Base-by-base conservation (phyloP, 116 monocot species). In the Iris pallida region DNA sequence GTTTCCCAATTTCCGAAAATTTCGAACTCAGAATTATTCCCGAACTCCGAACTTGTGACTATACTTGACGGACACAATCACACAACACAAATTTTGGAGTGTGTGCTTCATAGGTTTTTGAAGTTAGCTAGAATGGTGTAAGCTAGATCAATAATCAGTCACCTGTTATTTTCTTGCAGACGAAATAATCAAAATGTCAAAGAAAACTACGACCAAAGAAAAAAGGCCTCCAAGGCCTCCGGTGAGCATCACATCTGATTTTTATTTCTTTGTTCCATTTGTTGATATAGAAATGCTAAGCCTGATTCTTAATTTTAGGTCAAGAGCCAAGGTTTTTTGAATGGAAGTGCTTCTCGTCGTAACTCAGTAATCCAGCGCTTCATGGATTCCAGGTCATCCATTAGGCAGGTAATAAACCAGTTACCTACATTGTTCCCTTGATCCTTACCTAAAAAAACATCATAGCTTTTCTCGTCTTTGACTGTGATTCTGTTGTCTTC, bases 121-220 rank as follows among this genome's bases (percentile, higher is more conserved):
- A 30, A 30, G 30, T 30, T 30, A 30, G 30, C 30, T 30, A 30
- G 30, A 30, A 30, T 30, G 3, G 30, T 30, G 3, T 30, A 30
- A 30, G 3, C 30, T 30, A 30, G 30, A 30, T 30, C 30, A 30
- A 30, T 30, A 30, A 30, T 30, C 30, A 30, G 30, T 30, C 3
- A 30, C 30, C 30, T 30, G 30, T 30, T 30, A 30, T 30, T 11
- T 63, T 63, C 20, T 53, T 75, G 19, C 68, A 95, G 95, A 95
- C 63, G 95, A 95, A 65, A 91, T 95, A 45, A 95, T 95, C 55
- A 90, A 90, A 69, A 95, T 95, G 91, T 83, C 95, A 8, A 95
- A 95, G 86, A 88, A 88, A 65, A 68, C 68, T 53, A 43, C 51
- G 56, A 55, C 45, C 7, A 81, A 81, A 76, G 81, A 73, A 53